These are phyloP conservation scores for Byssothecium circinans DNA, from an alignment of 2,329 filamentous ascomycete species.

Conservation along the genomic window DNA sequence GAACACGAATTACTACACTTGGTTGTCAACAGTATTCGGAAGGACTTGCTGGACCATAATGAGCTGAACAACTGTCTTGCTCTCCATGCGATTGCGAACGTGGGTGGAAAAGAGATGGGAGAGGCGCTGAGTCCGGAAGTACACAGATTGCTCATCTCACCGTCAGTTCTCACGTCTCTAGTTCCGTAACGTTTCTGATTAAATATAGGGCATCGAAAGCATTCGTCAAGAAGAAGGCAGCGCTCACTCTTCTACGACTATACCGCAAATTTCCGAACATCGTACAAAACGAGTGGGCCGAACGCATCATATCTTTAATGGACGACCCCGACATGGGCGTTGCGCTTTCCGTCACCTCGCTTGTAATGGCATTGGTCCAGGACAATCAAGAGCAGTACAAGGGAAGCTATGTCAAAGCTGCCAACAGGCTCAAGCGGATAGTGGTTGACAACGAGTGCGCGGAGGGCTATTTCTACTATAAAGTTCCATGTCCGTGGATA, in stretches of 20 bases:
- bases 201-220: constrained; percentile 74
- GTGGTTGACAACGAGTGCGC: constrained; percentile 88
- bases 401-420: constrained; percentile 91
- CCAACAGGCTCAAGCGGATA: constrained; percentile 83
- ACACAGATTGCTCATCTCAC: constrained; percentile 89
- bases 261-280: constrained; percentile 95
- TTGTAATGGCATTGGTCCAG: constrained; percentile 92
- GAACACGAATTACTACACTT: constrained; percentile 93
- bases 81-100: constrained; percentile 95
- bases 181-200: constrained; percentile 21
- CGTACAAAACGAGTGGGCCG: constrained; percentile 94
- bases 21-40: constrained; percentile 97
- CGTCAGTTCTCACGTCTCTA: constrained; percentile 59
- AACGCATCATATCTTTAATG: constrained; percentile 98
- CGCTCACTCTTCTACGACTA: constrained; percentile 84
- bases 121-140: constrained; percentile 91
- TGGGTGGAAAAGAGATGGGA: constrained; percentile 95
- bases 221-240: constrained; percentile 99
- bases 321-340: constrained; percentile 94
- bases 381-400: constrained; percentile 94
- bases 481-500: constrained; percentile 98
- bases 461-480: constrained; percentile 95
- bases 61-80: constrained; percentile 97
- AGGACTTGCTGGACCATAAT: constrained; percentile 91
- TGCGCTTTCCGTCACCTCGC: constrained; percentile 88